Percentiles rank a stretch among this genome's conserved stretches.
Evolutionary conservation across 176 grass and related monocot species (phyloP).

Genomic region (Avena eriantha): DNA sequence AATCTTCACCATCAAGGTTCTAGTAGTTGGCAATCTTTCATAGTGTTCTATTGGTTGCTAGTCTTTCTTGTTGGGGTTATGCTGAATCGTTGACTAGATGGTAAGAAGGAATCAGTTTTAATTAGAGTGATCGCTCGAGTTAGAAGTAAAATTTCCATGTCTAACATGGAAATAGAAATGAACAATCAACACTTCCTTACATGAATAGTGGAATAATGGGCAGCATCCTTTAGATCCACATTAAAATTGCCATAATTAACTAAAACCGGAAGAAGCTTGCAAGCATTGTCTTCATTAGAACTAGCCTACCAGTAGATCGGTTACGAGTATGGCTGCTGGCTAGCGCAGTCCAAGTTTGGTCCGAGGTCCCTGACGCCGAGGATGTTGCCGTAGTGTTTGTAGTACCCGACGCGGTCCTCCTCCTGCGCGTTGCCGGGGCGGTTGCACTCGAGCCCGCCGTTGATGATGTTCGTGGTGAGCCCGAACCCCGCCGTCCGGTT

Average conservation of each 20-base stretch:
- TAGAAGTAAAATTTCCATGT: no score
- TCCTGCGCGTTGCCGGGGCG: conserved; percentile 8
- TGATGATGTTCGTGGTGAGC: conserved; percentile 86
- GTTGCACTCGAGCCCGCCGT: conserved; percentile 78
- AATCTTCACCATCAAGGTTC: no score
- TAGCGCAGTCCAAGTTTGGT: conserved; percentile 64
- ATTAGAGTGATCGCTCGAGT: no score
- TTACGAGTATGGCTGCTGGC: conserved; percentile 58
- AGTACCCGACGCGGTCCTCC: conserved; percentile 67
- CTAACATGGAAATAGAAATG: no score
- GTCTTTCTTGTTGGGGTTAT: no score
- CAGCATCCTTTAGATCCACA: no score
- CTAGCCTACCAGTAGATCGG: neutral
- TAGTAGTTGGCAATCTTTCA: no score
- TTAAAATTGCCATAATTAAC: neutral
- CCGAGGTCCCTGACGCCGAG: conserved; percentile 54
- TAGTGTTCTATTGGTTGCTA: no score
- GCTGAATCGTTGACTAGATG: no score
- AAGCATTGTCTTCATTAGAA: neutral
- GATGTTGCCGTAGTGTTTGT: conserved; percentile 44
- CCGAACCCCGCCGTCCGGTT: conserved; percentile 69
- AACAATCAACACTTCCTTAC: no score
- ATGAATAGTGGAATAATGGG: no score
- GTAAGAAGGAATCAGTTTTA: no score
- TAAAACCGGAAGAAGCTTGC: neutral